These are phyloP conservation scores for Neurospora discreta DNA, from an alignment of 495 filamentous ascomycete genomes.

Conservation along the genomic window DNA sequence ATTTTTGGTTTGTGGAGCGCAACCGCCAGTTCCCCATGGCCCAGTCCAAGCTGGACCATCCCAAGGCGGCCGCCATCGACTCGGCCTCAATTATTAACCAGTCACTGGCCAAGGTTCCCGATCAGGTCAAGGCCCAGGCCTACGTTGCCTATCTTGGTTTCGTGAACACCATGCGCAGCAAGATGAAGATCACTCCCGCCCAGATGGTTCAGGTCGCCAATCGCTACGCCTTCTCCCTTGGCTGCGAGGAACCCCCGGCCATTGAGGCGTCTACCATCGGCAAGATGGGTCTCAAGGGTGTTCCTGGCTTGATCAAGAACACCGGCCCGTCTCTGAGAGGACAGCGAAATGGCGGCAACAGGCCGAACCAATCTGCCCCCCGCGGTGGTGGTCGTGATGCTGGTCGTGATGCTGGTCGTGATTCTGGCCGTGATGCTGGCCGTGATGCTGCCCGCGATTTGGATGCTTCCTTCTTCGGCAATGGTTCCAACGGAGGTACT, in stretches of 20 bases:
- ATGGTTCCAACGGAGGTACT: background rate
- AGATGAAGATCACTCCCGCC: slow-evolving; percentile 3
- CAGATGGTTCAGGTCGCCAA: slow-evolving; percentile 17
- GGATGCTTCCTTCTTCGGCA: background rate
- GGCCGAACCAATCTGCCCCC: background rate
- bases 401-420: background rate
- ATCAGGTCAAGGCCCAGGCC: slow-evolving; percentile 13
- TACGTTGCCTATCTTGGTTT: slow-evolving; percentile 21
- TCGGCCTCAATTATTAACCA: slow-evolving; percentile 12
- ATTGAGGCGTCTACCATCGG: slow-evolving; percentile 7
- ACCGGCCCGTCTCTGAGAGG: background rate
- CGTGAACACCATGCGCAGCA: slow-evolving; percentile 11
- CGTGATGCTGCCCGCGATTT: background rate
- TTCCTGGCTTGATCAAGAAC: slow-evolving; percentile 14
- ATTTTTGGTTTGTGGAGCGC: slow-evolving; percentile 46
- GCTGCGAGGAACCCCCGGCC: slow-evolving; percentile 10
- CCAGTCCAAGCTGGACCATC: slow-evolving; percentile 6
- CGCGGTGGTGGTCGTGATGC: background rate
- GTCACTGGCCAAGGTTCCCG: slow-evolving; percentile 17
- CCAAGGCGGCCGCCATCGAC: slow-evolving; percentile 10
- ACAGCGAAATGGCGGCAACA: background rate
- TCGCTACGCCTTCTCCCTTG: slow-evolving; percentile 13
- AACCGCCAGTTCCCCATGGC: slow-evolving; percentile 23
- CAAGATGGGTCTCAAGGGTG: slow-evolving; percentile 25
- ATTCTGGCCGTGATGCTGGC: background rate